phyloP scores from a whole-genome alignment of 179 eudicot species.

The Dionaea muscipula region DNA sequence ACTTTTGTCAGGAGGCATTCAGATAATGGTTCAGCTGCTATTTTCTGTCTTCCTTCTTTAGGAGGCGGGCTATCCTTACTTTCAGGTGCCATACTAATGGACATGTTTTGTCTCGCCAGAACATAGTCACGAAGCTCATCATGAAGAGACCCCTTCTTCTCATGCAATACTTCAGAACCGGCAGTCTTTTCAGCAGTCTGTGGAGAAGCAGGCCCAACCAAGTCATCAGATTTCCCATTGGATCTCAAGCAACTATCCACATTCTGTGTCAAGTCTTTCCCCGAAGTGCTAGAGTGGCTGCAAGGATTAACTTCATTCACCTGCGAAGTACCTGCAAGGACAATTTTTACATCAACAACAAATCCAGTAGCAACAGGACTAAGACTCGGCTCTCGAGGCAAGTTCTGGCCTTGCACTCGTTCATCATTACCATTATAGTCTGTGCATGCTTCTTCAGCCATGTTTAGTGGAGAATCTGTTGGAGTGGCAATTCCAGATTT shows the following conservation, averaged over 20 bases:
- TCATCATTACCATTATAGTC: slow-evolving; percentile 22
- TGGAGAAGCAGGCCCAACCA: slow-evolving; percentile 8
- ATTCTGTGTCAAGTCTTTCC: neutral
- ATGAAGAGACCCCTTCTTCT: slow-evolving; percentile 1
- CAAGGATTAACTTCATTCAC: slow-evolving; percentile 9
- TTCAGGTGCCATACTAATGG: neutral
- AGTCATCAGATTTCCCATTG: slow-evolving; percentile 13
- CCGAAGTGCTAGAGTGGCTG: neutral
- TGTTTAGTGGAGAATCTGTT: slow-evolving; percentile 27
- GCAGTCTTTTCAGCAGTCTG: slow-evolving; percentile 14
- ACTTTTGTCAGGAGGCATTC: slow-evolving; percentile 5
- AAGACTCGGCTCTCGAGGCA: slow-evolving; percentile 12
- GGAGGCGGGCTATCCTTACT: slow-evolving; percentile 2
- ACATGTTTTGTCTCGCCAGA: slow-evolving; percentile 4
- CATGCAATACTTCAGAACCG: slow-evolving; percentile 12
- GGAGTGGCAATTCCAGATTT: slow-evolving; percentile 37
- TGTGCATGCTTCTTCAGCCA: slow-evolving; percentile 23
- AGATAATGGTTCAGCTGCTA: neutral
- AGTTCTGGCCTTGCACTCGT: slow-evolving; percentile 14
- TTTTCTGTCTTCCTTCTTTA: slow-evolving; percentile 10
- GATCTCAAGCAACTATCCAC: neutral
- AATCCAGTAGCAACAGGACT: slow-evolving; percentile 6
- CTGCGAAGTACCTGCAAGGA: slow-evolving; percentile 7
- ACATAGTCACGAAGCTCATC: slow-evolving; percentile 14
- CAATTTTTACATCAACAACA: slow-evolving; percentile 7